Conservation (phyloP, 768 basidiomycete species). For the Sarcodon sp. region DNA sequence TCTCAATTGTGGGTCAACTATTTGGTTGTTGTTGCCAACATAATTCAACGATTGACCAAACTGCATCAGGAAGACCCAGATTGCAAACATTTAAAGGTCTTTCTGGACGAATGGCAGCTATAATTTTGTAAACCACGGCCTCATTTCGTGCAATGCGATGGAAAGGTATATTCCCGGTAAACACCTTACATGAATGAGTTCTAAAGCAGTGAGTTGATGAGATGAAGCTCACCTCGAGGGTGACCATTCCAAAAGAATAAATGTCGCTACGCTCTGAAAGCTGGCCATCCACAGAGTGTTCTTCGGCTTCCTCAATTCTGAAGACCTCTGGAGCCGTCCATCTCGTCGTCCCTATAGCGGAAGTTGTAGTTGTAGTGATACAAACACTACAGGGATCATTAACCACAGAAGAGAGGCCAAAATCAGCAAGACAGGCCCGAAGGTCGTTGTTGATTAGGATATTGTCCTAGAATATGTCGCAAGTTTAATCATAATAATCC, state of each 20-base stretch:
- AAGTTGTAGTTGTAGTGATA: neutral
- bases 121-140: neutral
- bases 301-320: neutral
- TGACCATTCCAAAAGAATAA: constrained; percentile 3
- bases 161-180: neutral
- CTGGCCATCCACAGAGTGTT: neutral
- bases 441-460: neutral
- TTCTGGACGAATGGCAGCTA: neutral
- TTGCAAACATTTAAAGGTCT: neutral
- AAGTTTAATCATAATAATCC: too few relatives aligned
- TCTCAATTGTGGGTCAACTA: too few relatives aligned
- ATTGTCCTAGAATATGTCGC: neutral
- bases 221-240: constrained; percentile 5
- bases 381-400: constrained; percentile 5
- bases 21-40: neutral
- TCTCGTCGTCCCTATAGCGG: constrained; percentile 3
- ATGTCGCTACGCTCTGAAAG: neutral
- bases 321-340: constrained; percentile 4
- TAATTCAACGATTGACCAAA: constrained; percentile 2
- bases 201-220: neutral
- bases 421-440: constrained; percentile 3
- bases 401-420: constrained; percentile 2
- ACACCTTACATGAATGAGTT: neutral
- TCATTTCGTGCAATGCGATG: neutral
- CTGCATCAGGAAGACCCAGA: neutral